Evolutionary conservation across 1,139 yeast species (phyloP), one percentile per base, ranked within the genome.

Genomic region (Debaryomyces subglobosus): DNA sequence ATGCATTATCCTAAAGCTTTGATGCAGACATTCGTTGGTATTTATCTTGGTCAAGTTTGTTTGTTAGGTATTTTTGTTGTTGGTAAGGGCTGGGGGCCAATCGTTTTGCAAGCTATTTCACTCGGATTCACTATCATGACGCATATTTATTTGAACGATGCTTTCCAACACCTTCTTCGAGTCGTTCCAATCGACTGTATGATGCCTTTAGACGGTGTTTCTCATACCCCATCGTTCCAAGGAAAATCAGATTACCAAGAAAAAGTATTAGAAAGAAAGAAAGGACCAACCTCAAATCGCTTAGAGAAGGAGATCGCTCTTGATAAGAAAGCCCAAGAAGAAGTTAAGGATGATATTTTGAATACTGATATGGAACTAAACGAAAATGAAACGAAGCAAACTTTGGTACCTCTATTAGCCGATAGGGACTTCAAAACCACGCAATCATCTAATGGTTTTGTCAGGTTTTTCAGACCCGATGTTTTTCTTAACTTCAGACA

Each of bases 41-140:
- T 94, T 41, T 94, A 94, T 66, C 68, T 94, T 55, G 96, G 95
- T 18, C 94, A 94, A 68, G 68, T 91, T 29, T 89, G 96, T 72
- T 63, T 94, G 62, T 70, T 92, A 55, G 97, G 96, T 49, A 74
- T 94, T 54, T 90, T 91, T 64, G 89, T 84, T 24, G 90, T 91
- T 60, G 95, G 96, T 54, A 89, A 90, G 76, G 89, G 96, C 49
- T 92, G 97, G 97, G 97, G 96, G 36, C 96, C 96, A 43, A 79
- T 92, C 55, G 92, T 81, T 13, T 71, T 94, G 47, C 90, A 88
- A 67, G 86, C 81, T 7, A 77, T 89, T 49, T 73, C 85, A 48
- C 60, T 90, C 13, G 81, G 74, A 13, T 74, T 79, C 53, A 90
- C 97, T 0, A 78, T 81, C 4, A 81, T 82, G 60, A 77, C 82